Conservation (phyloP, 148 eudicot genomes). For the Silene uniflora region DNA sequence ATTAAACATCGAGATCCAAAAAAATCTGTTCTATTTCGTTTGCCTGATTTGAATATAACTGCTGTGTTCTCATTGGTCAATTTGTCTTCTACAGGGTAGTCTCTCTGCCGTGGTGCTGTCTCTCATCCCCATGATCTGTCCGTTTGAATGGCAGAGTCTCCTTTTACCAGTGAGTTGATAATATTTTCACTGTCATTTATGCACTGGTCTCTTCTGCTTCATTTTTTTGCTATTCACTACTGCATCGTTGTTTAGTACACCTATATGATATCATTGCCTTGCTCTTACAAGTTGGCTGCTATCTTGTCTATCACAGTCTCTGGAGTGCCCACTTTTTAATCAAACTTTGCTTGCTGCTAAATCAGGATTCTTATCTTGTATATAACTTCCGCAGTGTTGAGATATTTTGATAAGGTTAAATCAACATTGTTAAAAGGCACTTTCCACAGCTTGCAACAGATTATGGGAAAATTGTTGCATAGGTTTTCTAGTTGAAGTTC, state of each 20-base stretch:
- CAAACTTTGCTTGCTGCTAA: not conserved
- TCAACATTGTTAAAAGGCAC: not conserved
- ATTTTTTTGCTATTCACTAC: not conserved
- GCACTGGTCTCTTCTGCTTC: not conserved
- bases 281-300: not conserved
- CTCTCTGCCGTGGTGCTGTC: slow-evolving; percentile 77
- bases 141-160: slow-evolving; percentile 98
- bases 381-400: not conserved
- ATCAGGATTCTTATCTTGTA: not conserved
- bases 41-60: not conserved
- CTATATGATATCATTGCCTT: slow-evolving; percentile 3
- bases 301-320: not conserved
- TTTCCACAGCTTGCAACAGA: not conserved
- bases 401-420: not conserved
- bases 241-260: not conserved
- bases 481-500: no score
- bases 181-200: not conserved
- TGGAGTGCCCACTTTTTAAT: not conserved
- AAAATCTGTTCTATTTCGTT: not conserved
- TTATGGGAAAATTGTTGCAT: not conserved
- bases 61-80: slow-evolving; percentile 11
- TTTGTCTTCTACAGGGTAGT: slow-evolving; percentile 60
- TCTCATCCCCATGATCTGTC: slow-evolving; percentile 76
- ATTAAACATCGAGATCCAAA: not conserved
- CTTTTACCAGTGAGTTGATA: slow-evolving; percentile 75